Evolutionary conservation across 495 filamentous ascomycete genomes (phyloP).

Genomic region (Xanthoparmelia taractica): DNA sequence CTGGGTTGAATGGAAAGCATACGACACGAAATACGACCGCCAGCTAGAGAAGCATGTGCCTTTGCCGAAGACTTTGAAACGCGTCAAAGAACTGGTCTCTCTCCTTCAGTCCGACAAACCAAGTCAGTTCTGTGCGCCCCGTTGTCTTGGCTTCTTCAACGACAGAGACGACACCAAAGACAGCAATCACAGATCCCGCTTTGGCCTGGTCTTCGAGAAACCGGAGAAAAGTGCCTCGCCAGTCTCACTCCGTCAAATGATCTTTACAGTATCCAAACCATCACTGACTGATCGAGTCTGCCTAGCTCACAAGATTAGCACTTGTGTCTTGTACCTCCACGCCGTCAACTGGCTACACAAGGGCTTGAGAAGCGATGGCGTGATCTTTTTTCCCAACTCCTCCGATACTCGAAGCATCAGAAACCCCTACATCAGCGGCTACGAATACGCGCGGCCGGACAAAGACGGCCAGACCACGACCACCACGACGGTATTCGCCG

Average conservation of each 20-base stretch:
- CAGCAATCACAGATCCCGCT: conserved; percentile 25
- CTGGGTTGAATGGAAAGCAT: conserved; percentile 23
- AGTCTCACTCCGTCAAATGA: conserved; percentile 11
- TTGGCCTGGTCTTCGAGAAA: conserved; percentile 33
- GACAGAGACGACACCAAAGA: conserved; percentile 21
- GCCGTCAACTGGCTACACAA: conserved; percentile 54
- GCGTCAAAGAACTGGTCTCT: conserved; percentile 17
- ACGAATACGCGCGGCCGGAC: conserved; percentile 28
- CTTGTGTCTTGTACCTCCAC: conserved; percentile 34
- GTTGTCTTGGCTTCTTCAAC: conserved; percentile 33
- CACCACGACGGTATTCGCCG: conserved; percentile 15
- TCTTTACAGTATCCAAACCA: conserved; percentile 5
- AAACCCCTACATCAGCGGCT: conserved; percentile 28
- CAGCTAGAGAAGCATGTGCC: conserved; percentile 6
- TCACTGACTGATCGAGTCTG: conserved; percentile 16
- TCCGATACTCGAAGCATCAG: background rate
- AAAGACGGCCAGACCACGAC: conserved; percentile 18
- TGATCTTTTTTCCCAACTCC: conserved; percentile 39
- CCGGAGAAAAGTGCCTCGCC: conserved; percentile 13
- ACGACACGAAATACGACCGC: conserved; percentile 1
- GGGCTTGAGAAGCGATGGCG: conserved; percentile 44
- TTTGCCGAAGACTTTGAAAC: conserved; percentile 5
- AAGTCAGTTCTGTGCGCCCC: conserved; percentile 31
- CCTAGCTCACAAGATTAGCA: conserved; percentile 18
- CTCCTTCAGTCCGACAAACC: conserved; percentile 19